These are phyloP conservation scores for Pleurotus citrinopileatus DNA, from an alignment of 768 basidiomycete genomes.

Conservation along the genomic window DNA sequence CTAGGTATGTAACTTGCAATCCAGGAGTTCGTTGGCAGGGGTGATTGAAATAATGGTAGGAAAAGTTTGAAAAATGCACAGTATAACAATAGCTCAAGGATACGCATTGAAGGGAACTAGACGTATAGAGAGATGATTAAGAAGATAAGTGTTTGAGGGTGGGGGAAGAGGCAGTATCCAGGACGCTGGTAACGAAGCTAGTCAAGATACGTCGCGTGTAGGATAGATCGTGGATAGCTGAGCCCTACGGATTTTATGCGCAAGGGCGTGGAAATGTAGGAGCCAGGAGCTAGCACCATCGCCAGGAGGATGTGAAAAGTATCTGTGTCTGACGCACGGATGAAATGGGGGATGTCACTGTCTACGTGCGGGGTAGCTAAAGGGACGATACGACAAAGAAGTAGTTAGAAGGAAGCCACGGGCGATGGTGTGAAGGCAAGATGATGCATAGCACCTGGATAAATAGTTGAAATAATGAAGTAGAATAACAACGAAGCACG, in stretches of 20 bases:
- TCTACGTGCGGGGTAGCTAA: background rate
- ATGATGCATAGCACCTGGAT: conserved; percentile 7
- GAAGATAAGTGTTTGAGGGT: background rate
- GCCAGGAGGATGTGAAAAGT: conserved; percentile 6
- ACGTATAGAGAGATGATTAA: background rate
- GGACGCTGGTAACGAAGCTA: background rate
- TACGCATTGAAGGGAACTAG: background rate
- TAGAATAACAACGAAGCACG: background rate
- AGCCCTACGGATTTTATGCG: background rate
- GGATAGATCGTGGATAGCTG: background rate
- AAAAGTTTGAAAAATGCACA: conserved; percentile 12
- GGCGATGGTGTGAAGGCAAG: conserved; percentile 4
- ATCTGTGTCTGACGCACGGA: conserved; percentile 1
- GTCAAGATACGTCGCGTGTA: background rate
- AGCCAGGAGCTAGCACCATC: conserved; percentile 9
- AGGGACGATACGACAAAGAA: conserved; percentile 1
- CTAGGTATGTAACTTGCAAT: background rate
- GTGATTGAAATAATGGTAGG: too few species aligned
- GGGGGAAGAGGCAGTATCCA: background rate
- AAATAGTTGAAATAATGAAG: conserved; percentile 2
- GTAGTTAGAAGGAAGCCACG: background rate
- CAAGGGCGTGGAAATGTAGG: background rate
- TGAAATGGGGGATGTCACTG: background rate
- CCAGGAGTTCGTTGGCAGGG: too few species aligned
- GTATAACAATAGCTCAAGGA: conserved; percentile 8